phyloP scores from a whole-genome alignment of 768 basidiomycete species.

The Serendipita sp. region DNA sequence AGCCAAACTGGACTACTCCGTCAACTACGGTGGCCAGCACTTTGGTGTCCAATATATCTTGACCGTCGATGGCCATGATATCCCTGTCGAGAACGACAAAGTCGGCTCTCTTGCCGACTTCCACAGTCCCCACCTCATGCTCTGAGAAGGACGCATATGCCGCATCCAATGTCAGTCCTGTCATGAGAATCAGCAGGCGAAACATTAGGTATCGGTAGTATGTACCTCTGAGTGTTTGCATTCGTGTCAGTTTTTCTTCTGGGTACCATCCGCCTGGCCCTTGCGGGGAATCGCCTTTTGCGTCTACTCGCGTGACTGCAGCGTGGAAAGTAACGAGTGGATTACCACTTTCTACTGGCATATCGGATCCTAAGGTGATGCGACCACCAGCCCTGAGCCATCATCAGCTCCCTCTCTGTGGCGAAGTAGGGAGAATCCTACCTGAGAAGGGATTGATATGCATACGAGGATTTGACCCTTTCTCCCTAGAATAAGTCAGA shows the following conservation, averaged over 20 bases:
- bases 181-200: neutral
- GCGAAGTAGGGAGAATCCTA: constrained; percentile 20
- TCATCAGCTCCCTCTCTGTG: neutral
- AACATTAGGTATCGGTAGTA: neutral
- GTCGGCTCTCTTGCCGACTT: constrained; percentile 70
- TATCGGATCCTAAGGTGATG: constrained; percentile 83
- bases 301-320: constrained; percentile 56
- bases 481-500: constrained; percentile 40
- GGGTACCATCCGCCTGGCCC: constrained; percentile 75
- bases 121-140: constrained; percentile 51
- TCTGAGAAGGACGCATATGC: constrained; percentile 81
- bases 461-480: constrained; percentile 78
- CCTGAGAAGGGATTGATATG: constrained; percentile 66
- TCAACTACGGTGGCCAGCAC: constrained; percentile 65
- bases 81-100: constrained; percentile 71
- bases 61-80: constrained; percentile 48
- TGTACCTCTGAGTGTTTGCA: constrained; percentile 59
- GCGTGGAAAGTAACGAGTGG: constrained; percentile 85
- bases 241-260: constrained; percentile 55
- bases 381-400: constrained; percentile 32
- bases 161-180: constrained; percentile 73
- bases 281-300: constrained; percentile 64
- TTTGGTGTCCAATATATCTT: constrained; percentile 48
- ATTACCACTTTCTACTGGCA: constrained; percentile 84
- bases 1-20: constrained; percentile 50